A percentile compares a stretch with the other conserved stretches of the same genome.
Evolutionary conservation across 352 stramenopile genomes (phyloP).

Genomic region (Phytophthora boehmeriae): DNA sequence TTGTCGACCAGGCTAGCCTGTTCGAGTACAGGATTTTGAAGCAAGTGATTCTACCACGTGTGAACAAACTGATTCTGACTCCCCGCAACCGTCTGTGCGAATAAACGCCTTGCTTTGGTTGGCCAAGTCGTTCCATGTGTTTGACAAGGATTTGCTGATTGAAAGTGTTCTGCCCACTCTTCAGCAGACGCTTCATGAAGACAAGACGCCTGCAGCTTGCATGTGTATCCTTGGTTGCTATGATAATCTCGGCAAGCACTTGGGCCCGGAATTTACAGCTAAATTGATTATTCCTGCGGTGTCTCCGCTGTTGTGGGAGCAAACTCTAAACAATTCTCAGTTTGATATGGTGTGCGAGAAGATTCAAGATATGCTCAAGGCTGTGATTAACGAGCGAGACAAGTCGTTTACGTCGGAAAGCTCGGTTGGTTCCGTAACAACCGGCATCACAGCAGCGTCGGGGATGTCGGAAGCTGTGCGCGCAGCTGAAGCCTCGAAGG

Average conservation of each 20-base stretch:
- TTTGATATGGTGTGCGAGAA: constrained; percentile 89
- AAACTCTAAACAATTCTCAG: constrained; percentile 77
- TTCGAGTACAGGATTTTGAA: constrained; percentile 91
- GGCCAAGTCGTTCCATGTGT: constrained; percentile 89
- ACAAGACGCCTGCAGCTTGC: constrained; percentile 85
- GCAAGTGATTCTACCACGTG: constrained; percentile 83
- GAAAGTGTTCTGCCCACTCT: constrained; percentile 85
- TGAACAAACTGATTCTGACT: constrained; percentile 88
- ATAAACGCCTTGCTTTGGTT: constrained; percentile 89
- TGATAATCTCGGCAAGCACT: constrained; percentile 88
- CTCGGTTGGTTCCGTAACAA: constrained; percentile 69
- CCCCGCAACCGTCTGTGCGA: constrained; percentile 83
- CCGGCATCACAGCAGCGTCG: constrained; percentile 57
- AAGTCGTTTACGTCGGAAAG: constrained; percentile 77
- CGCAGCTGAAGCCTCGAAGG: constrained; percentile 70
- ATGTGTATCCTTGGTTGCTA: constrained; percentile 91
- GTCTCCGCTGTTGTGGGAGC: constrained; percentile 80
- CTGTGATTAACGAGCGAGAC: constrained; percentile 81
- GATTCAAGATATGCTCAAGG: constrained; percentile 90
- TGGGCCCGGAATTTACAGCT: constrained; percentile 81
- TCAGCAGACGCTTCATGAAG: constrained; percentile 67
- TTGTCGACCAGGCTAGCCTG: constrained; percentile 84
- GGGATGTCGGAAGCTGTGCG: constrained; percentile 73
- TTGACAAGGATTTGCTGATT: constrained; percentile 87
- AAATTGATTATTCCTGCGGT: constrained; percentile 87